Base-by-base conservation (phyloP, 306 rosid species). In the Urtica urens region DNA sequence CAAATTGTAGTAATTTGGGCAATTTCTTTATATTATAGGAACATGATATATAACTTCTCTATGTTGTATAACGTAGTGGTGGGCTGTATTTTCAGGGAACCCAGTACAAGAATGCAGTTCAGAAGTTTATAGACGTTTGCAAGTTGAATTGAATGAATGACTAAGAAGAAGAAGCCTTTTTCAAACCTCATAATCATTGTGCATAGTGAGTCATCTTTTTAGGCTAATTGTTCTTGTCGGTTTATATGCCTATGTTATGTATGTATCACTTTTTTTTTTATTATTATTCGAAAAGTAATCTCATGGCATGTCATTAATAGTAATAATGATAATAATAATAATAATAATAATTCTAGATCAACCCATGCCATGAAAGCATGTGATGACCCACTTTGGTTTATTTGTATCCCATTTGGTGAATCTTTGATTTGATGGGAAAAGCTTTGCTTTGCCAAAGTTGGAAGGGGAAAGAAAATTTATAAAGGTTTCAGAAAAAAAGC, bases 81-180 rank as follows among this genome's bases (percentile, higher is more conserved):
- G n/a, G n/a, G n/a, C n/a, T n/a, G n/a, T 23, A 21, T 18, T 51
- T 50, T 57, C 78, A 83, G 78, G 80, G 78, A 61, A 71, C 82
- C 62, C 85, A 78, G 59, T 80, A 83, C 51, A 82, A 71, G 69
- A 80, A 80, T 74, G 85, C 85, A 55, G 60, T 66, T 46, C 84
- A 70, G 79, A 72, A 75, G 63, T 70, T 87, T 73, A 78, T 75
- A 57, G 75, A 82, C 58, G 85, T 78, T 51, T 78, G 66, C 76
- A 69, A 71, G 70, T 74, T 87, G 78, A 77, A 65, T 21, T n/a
- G n/a, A n/a, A n/a, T n/a, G n/a, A n/a, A n/a, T n/a, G 71, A 80
- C 57, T 77, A 57, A 49, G 65, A 35, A 10, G n/a, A n/a, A 28
- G 33, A 35, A 13, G 15, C 10, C 10, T 16, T 35, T 16, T 47